Evolutionary conservation across 192 early-diverging fungal genomes (phyloP), one percentile per base, ranked within the genome.

Genomic region (Spizellomyces punctatus): DNA sequence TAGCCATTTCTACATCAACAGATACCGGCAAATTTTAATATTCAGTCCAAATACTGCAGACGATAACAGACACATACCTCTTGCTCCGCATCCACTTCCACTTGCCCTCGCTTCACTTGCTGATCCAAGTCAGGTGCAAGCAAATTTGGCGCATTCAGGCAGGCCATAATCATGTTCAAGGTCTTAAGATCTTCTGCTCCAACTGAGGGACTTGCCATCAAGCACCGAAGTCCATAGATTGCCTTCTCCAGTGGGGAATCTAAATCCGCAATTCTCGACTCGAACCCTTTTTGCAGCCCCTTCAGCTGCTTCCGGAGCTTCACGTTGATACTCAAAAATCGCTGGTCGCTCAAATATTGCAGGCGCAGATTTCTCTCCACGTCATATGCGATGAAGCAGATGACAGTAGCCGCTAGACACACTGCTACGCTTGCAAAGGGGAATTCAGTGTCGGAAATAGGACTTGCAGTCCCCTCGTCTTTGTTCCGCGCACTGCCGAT

Each of bases 201-300:
- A 27, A 85, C 62, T 22, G 22, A 19, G 6, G 82, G 71, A 42
- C 67, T 72, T 10, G 77, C 70, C 78, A 86, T 69, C 63, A 86
- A 57, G n/a, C 66, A 52, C 50, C 81, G 77, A 46, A 83, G 52
- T 9, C 72, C 72, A 27, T 76, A 46, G 61, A 84, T 86, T 5
- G 85, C 82, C 58, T 85, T 85, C 58, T 86, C 85, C 16, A 86
- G 69, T 10, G 85, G 85, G 16, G 82, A 85, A 45, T 85, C 83
- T 57, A 86, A 64, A 63, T 86, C 85, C 21, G 81, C 85, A 54
- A 85, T 79, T 43, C 72, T 66, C 19, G 78, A 74, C 6, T 55
- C 69, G 56, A 57, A 79, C n/a, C 68, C 52, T 46, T 64, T 48
- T 63, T 86, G 77, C 46, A 83, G 58, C 10, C 81, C 81, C 54